These are phyloP conservation scores for Podila minutissima DNA, from an alignment of 192 early-diverging fungal species.

Conservation along the genomic window DNA sequence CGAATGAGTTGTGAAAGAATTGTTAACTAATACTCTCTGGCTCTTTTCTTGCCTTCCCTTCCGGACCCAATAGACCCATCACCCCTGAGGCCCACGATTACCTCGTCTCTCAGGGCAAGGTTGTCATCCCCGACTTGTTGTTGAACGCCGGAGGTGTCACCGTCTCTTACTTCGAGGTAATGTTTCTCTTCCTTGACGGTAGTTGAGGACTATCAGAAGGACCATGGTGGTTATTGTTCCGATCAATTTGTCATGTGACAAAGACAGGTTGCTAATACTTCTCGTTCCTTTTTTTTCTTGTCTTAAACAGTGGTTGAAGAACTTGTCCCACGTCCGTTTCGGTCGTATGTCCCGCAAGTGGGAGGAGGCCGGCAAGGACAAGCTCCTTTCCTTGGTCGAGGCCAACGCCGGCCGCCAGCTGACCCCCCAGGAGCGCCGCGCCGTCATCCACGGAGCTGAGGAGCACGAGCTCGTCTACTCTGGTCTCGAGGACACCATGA, in stretches of 20 bases:
- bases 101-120: constrained; percentile 65
- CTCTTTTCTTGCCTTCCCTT: no score
- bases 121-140: constrained; percentile 79
- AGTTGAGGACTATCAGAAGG: background rate
- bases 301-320: constrained; percentile 84
- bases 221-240: background rate
- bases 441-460: constrained; percentile 83
- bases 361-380: constrained; percentile 80
- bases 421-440: constrained; percentile 76
- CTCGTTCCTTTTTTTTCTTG: background rate
- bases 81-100: constrained; percentile 79
- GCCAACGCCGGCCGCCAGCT: constrained; percentile 78
- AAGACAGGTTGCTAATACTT: background rate
- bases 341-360: constrained; percentile 88
- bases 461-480: constrained; percentile 88
- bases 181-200: background rate
- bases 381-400: constrained; percentile 77
- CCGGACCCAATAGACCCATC: constrained; percentile 61
- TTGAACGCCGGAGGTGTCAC: constrained; percentile 88
- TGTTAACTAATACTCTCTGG: no score
- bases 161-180: constrained; percentile 73
- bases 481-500: constrained; percentile 90
- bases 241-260: background rate
- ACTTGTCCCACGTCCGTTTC: constrained; percentile 84
- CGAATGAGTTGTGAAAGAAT: no score